Conservation (phyloP, 768 basidiomycete genomes). For the Boletus tomentosulus region DNA sequence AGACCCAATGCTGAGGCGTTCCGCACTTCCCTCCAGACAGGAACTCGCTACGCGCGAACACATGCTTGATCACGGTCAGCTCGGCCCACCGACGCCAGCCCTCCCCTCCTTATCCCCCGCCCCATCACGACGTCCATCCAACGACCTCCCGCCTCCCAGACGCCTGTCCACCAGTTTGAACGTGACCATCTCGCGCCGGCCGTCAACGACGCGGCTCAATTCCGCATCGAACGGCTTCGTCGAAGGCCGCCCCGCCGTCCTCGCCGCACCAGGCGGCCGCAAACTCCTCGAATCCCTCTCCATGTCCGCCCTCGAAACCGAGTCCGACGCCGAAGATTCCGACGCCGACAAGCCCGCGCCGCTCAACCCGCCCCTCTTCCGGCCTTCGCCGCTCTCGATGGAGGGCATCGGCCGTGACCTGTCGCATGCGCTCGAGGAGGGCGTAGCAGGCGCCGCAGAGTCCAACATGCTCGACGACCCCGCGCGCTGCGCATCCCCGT, state of each 20-base stretch:
- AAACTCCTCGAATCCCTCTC: slow-evolving; percentile 40
- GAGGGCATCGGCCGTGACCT: slow-evolving; percentile 30
- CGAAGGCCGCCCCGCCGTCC: slow-evolving; percentile 21
- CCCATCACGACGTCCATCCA: slow-evolving; percentile 42
- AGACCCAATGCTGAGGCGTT: neutral
- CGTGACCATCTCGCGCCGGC: slow-evolving; percentile 29
- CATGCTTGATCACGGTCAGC: slow-evolving; percentile 86
- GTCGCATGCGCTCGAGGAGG: slow-evolving; percentile 28
- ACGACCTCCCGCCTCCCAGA: slow-evolving; percentile 18
- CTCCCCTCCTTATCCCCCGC: slow-evolving; percentile 42
- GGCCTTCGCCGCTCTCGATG: slow-evolving; percentile 27
- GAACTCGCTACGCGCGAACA: slow-evolving; percentile 89
- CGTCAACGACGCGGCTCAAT: slow-evolving; percentile 20
- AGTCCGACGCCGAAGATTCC: slow-evolving; percentile 37
- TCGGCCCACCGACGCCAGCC: slow-evolving; percentile 64
- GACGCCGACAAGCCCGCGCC: slow-evolving; percentile 15
- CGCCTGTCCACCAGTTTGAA: slow-evolving; percentile 23
- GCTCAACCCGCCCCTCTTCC: neutral
- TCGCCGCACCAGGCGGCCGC: slow-evolving; percentile 27
- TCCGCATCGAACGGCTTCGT: slow-evolving; percentile 15
- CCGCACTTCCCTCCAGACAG: slow-evolving; percentile 36
- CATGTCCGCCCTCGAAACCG: slow-evolving; percentile 51
- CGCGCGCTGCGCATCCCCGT: neutral
- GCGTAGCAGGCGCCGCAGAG: neutral
- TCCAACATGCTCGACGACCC: neutral